Evolutionary conservation across 1,284 basidiomycete species (phyloP).

Genomic region (Violaceomyces palustris): DNA sequence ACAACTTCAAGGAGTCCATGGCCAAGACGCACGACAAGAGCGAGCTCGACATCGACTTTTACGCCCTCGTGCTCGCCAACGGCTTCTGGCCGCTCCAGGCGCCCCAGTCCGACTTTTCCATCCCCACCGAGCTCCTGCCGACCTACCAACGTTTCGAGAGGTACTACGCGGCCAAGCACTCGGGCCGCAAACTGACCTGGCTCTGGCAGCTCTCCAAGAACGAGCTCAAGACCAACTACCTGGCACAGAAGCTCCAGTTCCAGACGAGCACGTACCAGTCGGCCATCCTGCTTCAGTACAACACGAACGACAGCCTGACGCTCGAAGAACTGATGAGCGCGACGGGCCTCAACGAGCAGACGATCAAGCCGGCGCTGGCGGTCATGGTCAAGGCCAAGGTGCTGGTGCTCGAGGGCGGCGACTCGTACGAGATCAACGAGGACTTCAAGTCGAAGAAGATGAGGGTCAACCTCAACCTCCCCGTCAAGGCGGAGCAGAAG

Average conservation of each 20-base stretch:
- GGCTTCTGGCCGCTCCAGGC: slow-evolving; percentile 93
- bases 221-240: slow-evolving; percentile 86
- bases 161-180: slow-evolving; percentile 90
- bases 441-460: slow-evolving; percentile 88
- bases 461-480: slow-evolving; percentile 79
- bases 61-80: slow-evolving; percentile 86
- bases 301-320: slow-evolving; percentile 73
- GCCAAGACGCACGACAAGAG: slow-evolving; percentile 63
- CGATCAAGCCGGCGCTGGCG: slow-evolving; percentile 75
- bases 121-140: slow-evolving; percentile 78
- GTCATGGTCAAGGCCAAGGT: slow-evolving; percentile 85
- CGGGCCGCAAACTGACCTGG: slow-evolving; percentile 93
- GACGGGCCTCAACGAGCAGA: slow-evolving; percentile 77
- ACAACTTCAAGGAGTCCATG: slow-evolving; percentile 94
- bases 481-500: slow-evolving; percentile 91
- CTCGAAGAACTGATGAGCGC: slow-evolving; percentile 74
- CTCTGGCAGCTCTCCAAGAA: slow-evolving; percentile 96
- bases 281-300: slow-evolving; percentile 90
- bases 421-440: slow-evolving; percentile 71
- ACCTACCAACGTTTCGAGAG: slow-evolving; percentile 87
- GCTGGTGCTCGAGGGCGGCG: slow-evolving; percentile 48
- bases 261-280: slow-evolving; percentile 94
- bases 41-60: slow-evolving; percentile 67
- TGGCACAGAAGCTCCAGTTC: slow-evolving; percentile 89
- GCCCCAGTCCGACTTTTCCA: slow-evolving; percentile 75